Conservation (phyloP, 2,329 filamentous ascomycete genomes). For the Leptosphaerulina australis region DNA sequence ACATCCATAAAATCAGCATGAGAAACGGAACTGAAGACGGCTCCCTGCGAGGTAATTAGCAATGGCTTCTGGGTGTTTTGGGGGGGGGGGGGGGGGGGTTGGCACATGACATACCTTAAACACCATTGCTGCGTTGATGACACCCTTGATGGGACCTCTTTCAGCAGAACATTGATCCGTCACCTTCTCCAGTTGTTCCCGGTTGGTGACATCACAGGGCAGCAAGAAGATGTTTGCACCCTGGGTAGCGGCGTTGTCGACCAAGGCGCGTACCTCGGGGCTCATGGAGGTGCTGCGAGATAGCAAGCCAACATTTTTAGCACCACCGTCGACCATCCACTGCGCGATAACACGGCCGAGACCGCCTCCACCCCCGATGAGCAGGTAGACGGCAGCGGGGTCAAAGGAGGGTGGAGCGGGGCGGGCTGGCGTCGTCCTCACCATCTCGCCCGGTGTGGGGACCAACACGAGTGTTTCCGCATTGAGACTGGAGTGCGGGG, state of each 20-base stretch:
- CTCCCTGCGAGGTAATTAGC: background rate
- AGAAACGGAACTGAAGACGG: slow-evolving; percentile 15
- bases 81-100: too few relatives aligned
- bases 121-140: slow-evolving; percentile 26
- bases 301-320: slow-evolving; percentile 30
- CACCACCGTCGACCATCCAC: slow-evolving; percentile 37
- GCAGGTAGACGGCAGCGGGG: slow-evolving; percentile 30
- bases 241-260: slow-evolving; percentile 20
- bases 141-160: slow-evolving; percentile 21
- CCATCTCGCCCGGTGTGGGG: background rate
- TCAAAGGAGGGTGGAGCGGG: background rate
- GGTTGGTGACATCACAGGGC: slow-evolving; percentile 27
- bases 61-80: background rate
- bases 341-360: slow-evolving; percentile 35
- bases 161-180: slow-evolving; percentile 1
- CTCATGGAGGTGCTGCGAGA: slow-evolving; percentile 27
- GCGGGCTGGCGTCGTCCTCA: background rate
- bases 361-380: slow-evolving; percentile 38
- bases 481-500: too few relatives aligned
- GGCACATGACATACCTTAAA: slow-evolving; percentile 20
- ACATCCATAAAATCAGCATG: slow-evolving; percentile 14
- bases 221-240: slow-evolving; percentile 25
- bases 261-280: slow-evolving; percentile 19
- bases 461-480: background rate
- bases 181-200: slow-evolving; percentile 15